Conservation (phyloP, 2,329 filamentous ascomycete genomes). For the Talaromyces piceae region DNA sequence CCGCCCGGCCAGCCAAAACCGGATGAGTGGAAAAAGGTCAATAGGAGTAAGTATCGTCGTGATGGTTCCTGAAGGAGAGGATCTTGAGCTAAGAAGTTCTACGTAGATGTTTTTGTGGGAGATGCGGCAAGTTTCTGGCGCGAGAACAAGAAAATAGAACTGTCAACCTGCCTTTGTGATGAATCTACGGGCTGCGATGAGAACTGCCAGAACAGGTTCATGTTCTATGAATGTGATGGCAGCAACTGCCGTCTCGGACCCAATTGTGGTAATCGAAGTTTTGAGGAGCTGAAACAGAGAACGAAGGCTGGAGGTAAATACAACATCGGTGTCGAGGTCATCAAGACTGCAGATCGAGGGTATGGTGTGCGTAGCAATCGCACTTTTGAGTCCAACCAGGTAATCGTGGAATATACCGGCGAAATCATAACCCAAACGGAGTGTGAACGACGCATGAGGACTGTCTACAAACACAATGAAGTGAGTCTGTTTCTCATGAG, state of each 20-base stretch:
- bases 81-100: slow-evolving; percentile 3
- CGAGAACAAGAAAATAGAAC: slow-evolving; percentile 65
- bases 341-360: slow-evolving; percentile 81
- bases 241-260: slow-evolving; percentile 76
- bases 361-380: slow-evolving; percentile 89
- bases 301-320: slow-evolving; percentile 75
- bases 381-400: slow-evolving; percentile 78
- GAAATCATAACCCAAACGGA: slow-evolving; percentile 96
- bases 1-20: slow-evolving; percentile 83
- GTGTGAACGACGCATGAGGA: slow-evolving; percentile 87
- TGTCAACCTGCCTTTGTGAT: slow-evolving; percentile 71
- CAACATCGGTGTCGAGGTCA: slow-evolving; percentile 87
- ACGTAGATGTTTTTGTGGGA: slow-evolving; percentile 82
- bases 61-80: neutral
- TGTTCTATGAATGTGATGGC: slow-evolving; percentile 94
- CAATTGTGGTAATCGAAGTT: slow-evolving; percentile 82
- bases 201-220: slow-evolving; percentile 86
- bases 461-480: slow-evolving; percentile 87
- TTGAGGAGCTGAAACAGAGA: slow-evolving; percentile 69
- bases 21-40: slow-evolving; percentile 85
- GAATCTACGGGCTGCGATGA: slow-evolving; percentile 77
- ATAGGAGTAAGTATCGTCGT: slow-evolving; percentile 61
- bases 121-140: slow-evolving; percentile 76
- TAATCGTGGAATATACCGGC: slow-evolving; percentile 97
- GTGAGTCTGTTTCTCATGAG: slow-evolving; percentile 43